A percentile compares a stretch with the other conserved stretches of the same genome.
These are phyloP conservation scores for Inosperma sp. DNA, from an alignment of 768 basidiomycete species.

Conservation along the genomic window DNA sequence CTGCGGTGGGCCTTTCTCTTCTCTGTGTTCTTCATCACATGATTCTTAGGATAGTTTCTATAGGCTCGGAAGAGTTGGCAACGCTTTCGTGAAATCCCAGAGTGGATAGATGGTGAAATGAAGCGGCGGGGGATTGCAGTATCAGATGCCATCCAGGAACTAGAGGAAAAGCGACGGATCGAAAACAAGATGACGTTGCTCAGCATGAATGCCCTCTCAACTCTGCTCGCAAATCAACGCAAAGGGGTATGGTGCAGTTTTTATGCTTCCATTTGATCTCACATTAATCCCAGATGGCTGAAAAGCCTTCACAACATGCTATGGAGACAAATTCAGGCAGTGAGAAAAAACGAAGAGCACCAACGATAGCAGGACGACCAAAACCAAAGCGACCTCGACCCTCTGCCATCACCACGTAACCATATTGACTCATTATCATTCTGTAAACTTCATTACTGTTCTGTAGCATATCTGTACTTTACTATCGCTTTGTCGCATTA, in stretches of 20 bases:
- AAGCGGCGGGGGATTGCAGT: constrained; percentile 6
- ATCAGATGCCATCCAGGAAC: constrained; percentile 2
- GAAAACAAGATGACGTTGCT: not conserved
- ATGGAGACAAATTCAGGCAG: not conserved
- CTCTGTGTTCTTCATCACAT: not conserved
- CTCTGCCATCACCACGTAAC: too few relatives aligned
- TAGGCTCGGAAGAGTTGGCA: constrained; percentile 22
- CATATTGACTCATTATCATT: not conserved
- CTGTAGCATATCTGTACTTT: too few relatives aligned
- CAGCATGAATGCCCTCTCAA: not conserved
- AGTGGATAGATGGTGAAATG: constrained; percentile 15
- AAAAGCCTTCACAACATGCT: not conserved
- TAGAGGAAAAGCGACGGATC: not conserved
- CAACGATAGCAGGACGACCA: constrained; percentile 4
- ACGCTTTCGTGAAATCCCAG: constrained; percentile 22
- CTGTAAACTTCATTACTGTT: not conserved
- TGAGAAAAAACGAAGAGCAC: not conserved
- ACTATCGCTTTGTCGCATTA: too few relatives aligned
- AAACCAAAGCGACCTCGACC: constrained; percentile 1
- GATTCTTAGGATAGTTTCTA: constrained; percentile 26
- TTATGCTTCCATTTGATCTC: not conserved
- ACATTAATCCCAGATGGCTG: not conserved
- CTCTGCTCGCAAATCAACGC: not conserved
- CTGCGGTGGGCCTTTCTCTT: constrained; percentile 41
- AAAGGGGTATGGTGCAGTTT: not conserved